Conservation (phyloP, 169 alveolate genomes). For the Besnoitia besnoiti region DNA sequence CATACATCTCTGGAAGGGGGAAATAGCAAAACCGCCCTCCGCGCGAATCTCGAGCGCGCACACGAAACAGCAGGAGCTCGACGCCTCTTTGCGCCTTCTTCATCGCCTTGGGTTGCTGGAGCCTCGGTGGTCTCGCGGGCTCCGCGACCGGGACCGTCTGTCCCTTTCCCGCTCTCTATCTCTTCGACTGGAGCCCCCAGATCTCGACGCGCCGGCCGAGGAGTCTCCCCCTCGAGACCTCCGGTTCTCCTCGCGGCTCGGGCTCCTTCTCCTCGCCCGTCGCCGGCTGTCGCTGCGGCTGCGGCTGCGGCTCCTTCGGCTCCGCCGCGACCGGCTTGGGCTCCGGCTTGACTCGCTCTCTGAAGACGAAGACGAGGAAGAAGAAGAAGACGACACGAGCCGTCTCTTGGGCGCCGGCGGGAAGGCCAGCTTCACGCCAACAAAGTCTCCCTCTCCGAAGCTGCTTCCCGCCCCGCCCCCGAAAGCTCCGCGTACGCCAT, state of each 20-base stretch:
- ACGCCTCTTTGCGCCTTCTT: background rate
- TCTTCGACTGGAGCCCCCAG: too few relatives aligned
- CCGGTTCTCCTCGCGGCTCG: background rate
- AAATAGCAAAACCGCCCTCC: too few relatives aligned
- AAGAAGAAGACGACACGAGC: background rate
- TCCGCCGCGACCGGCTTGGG: background rate
- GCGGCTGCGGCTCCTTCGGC: background rate
- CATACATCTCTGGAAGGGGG: too few relatives aligned
- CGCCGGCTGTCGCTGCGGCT: background rate
- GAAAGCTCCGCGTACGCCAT: background rate
- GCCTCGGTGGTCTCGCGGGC: background rate
- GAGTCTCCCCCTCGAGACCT: background rate
- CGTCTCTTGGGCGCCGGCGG: background rate
- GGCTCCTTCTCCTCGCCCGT: background rate
- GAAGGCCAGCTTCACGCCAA: background rate
- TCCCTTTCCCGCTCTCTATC: background rate
- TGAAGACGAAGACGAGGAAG: background rate
- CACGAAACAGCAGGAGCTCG: background rate
- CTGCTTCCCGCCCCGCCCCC: background rate
- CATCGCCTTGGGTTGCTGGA: background rate
- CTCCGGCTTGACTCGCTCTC: background rate
- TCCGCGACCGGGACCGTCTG: conserved; percentile 1
- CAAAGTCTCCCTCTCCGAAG: background rate
- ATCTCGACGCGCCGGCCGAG: too few relatives aligned
- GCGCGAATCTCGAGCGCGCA: too few relatives aligned